These are phyloP conservation scores for Clavulina sp. DNA, from an alignment of 768 basidiomycete genomes.

Conservation along the genomic window DNA sequence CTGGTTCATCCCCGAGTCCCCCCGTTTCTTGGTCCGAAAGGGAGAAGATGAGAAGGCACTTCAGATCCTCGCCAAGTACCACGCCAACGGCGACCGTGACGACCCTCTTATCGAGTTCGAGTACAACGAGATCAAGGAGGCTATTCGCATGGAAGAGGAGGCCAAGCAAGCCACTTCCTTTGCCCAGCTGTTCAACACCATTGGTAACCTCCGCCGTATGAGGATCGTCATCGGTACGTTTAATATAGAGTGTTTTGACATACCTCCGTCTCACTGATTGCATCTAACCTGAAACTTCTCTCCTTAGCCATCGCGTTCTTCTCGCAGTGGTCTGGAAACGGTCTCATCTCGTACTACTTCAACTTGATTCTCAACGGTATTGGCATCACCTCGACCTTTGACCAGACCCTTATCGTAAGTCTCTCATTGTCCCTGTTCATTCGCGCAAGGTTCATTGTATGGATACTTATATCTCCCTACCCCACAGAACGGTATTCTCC, in stretches of 20 bases:
- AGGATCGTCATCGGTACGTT: constrained; percentile 35
- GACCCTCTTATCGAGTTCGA: constrained; percentile 31
- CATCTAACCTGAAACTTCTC: neutral
- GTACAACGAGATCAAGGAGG: constrained; percentile 64
- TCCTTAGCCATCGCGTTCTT: constrained; percentile 49
- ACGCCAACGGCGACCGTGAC: constrained; percentile 48
- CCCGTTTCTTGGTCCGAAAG: constrained; percentile 53
- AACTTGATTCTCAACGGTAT: constrained; percentile 9
- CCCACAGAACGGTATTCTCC: constrained; percentile 41
- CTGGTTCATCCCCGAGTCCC: constrained; percentile 63
- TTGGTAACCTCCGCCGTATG: constrained; percentile 62
- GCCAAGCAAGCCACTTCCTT: constrained; percentile 45
- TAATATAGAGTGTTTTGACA: too few relatives aligned
- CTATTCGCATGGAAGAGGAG: constrained; percentile 36
- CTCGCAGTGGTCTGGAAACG: constrained; percentile 74
- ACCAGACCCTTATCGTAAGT: too few relatives aligned
- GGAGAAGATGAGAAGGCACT: constrained; percentile 55
- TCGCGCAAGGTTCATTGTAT: too few relatives aligned
- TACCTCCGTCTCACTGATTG: neutral
- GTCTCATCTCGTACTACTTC: constrained; percentile 47
- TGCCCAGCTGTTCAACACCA: constrained; percentile 45
- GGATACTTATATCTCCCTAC: neutral
- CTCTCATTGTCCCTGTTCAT: too few relatives aligned
- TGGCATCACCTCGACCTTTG: constrained; percentile 5
- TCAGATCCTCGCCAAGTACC: constrained; percentile 60